Evolutionary conservation across 495 filamentous ascomycete genomes (phyloP), one percentile per base, ranked within the genome.

Genomic region (Filosporella fistucella): DNA sequence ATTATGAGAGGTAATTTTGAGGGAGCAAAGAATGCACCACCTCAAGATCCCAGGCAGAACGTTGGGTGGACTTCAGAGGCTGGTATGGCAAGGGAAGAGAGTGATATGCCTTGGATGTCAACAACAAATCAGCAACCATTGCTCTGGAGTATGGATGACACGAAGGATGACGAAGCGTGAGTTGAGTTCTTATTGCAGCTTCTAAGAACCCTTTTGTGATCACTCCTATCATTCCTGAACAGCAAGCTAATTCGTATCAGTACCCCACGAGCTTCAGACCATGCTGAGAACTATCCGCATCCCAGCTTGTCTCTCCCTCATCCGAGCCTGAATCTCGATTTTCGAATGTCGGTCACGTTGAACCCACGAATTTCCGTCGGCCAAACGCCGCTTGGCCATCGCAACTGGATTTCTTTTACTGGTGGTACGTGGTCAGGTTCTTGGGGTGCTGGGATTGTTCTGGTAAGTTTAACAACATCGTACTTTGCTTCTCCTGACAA

Each of bases 261-360:
- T 32, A 55, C 52, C n/a, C 46, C 52, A 7, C 24, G 34, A 46
- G 23, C 43, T 8, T 34, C 30, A 12, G 41, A 40, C 20, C 13
- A 35, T 21, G 14, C 24, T 11, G 33, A 33, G 21, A 35, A 30
- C 22, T 54, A 55, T 45, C 56, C 56, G 5, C 48, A 58, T 42
- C 42, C 51, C 16, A 25, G 29, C 12, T 22, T 58, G 11, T 55
- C 56, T 2, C 51, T 58, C 16, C 49, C 55, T 24, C 55, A 53
- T 49, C 77, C 76, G 0, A 68, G 64, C 23, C 71, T 81, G 8
- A 73, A 75, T 49, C 61, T 78, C 23, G 77, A 81, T 51, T 81
- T 81, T 62, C 75, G 76, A 45, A 77, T 81, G 72, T 76, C 75
- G 60, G 70, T 80, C 28, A 76, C 74, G 43, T 61, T 80, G 63